phyloP scores from a whole-genome alignment of 345 rosid species.

The Litchi chinensis region DNA sequence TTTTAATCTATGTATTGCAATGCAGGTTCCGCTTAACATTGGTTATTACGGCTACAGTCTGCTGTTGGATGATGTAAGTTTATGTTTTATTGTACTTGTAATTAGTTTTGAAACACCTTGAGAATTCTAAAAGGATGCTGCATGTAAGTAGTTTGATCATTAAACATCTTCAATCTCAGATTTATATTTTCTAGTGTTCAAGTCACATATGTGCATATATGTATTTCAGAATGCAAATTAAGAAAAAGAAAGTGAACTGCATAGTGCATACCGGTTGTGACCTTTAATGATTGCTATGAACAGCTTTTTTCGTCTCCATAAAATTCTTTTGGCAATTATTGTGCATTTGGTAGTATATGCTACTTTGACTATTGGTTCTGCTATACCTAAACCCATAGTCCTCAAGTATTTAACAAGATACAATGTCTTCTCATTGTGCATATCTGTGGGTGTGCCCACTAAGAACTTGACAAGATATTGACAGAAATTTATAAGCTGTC shows the following conservation, averaged over 20 bases:
- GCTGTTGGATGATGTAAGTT: conserved; percentile 99
- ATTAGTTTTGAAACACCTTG: not conserved
- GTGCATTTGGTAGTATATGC: not conserved
- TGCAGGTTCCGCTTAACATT: conserved; percentile 86
- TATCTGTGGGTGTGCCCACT: not conserved
- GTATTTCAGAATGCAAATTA: not conserved
- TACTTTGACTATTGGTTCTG: not conserved
- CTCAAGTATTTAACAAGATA: not conserved
- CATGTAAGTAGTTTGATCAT: not conserved
- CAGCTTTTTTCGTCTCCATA: not conserved
- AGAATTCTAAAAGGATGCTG: not conserved
- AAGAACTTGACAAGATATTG: not conserved
- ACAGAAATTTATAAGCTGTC: not conserved
- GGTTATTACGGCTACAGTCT: conserved; percentile 88
- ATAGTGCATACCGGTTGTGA: not conserved
- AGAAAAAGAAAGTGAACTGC: not conserved
- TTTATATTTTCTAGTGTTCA: not conserved
- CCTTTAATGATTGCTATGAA: not conserved
- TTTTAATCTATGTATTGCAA: conserved; percentile 16
- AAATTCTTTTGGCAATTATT: not conserved
- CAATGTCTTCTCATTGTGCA: not conserved
- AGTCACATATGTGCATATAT: not conserved
- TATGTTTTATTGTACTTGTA: conserved; percentile 12
- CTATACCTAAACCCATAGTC: not conserved
- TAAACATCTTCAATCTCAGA: not conserved